Conservation (phyloP, 1,284 basidiomycete genomes). For the Porphyrellus sp. region DNA sequence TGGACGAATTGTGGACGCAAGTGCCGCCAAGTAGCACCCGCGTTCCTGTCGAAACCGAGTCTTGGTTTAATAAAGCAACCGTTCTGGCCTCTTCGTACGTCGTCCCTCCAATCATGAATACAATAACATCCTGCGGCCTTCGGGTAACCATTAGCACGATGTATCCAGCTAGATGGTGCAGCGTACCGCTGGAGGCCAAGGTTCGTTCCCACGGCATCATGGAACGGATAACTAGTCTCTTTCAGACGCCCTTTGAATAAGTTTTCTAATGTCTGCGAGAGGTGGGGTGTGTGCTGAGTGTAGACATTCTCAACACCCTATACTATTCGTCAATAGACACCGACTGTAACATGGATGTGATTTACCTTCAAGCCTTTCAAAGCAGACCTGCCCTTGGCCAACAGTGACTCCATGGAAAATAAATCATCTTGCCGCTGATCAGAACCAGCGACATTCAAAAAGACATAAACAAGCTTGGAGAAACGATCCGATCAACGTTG, state of each 20-base stretch:
- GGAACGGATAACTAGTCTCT: slow-evolving; percentile 89
- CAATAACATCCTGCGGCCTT: slow-evolving; percentile 90
- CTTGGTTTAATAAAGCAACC: slow-evolving; percentile 83
- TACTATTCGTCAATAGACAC: not conserved
- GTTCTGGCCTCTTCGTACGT: slow-evolving; percentile 91
- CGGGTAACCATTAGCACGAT: not conserved
- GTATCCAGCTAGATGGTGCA: not conserved
- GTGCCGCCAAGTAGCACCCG: slow-evolving; percentile 88
- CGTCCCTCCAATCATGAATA: slow-evolving; percentile 92
- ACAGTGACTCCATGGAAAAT: slow-evolving; percentile 93
- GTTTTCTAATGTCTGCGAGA: slow-evolving; percentile 89
- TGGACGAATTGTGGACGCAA: slow-evolving; percentile 88
- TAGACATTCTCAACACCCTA: slow-evolving; percentile 99
- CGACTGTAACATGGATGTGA: not conserved
- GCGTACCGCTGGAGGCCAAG: slow-evolving; percentile 63
- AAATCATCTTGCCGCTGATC: slow-evolving; percentile 98
- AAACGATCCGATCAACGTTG: slow-evolving; percentile 2
- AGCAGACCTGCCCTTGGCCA: slow-evolving; percentile 92
- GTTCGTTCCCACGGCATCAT: slow-evolving; percentile 69
- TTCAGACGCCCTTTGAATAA: slow-evolving; percentile 84
- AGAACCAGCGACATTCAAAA: slow-evolving; percentile 90
- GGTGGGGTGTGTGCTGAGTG: slow-evolving; percentile 94
- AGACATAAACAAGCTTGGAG: slow-evolving; percentile 83
- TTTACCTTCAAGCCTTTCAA: slow-evolving; percentile 90
- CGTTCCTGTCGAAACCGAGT: slow-evolving; percentile 56